A percentile compares a stretch with the other conserved stretches of the same genome.
These are phyloP conservation scores for Salix udensis DNA, from an alignment of 345 rosid species.

Conservation along the genomic window DNA sequence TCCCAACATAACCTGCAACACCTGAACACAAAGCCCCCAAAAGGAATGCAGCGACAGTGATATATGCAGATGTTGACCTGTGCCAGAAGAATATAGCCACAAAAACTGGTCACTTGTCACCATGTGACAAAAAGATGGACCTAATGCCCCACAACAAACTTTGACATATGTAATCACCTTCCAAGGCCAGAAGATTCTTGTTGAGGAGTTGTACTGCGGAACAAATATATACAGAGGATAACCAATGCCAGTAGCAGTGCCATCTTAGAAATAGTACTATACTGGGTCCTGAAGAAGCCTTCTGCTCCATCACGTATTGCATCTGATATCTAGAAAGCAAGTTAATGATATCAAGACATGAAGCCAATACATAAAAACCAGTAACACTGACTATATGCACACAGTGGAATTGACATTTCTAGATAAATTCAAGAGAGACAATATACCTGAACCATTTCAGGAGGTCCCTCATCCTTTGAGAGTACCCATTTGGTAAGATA, in stretches of 20 bases:
- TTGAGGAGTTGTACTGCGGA: conserved; percentile 86
- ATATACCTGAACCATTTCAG: conserved; percentile 88
- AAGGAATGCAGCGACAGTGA: conserved; percentile 93
- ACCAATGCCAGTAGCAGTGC: conserved; percentile 81
- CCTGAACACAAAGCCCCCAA: conserved; percentile 95
- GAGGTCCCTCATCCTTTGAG: conserved; percentile 98
- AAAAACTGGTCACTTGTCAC: conserved; percentile 15
- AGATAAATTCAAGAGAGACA: conserved; percentile 2
- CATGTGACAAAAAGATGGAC: background rate
- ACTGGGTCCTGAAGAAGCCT: conserved; percentile 97
- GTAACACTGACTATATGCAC: background rate
- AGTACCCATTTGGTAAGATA: conserved; percentile 95
- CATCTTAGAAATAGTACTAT: conserved; percentile 95
- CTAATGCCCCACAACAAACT: conserved; percentile 1
- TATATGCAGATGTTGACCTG: conserved; percentile 78
- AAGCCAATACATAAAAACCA: background rate
- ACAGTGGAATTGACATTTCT: background rate
- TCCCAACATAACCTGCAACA: conserved; percentile 92
- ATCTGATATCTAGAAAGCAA: conserved; percentile 79
- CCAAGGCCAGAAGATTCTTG: conserved; percentile 97
- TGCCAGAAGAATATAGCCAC: conserved; percentile 20
- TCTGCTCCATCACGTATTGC: conserved; percentile 99
- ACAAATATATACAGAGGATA: conserved; percentile 78
- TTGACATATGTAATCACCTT: conserved; percentile 48
- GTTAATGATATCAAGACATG: conserved; percentile 29